Base-by-base conservation (phyloP, 805 yeast genomes). In the Metschnikowia shivogae region DNA sequence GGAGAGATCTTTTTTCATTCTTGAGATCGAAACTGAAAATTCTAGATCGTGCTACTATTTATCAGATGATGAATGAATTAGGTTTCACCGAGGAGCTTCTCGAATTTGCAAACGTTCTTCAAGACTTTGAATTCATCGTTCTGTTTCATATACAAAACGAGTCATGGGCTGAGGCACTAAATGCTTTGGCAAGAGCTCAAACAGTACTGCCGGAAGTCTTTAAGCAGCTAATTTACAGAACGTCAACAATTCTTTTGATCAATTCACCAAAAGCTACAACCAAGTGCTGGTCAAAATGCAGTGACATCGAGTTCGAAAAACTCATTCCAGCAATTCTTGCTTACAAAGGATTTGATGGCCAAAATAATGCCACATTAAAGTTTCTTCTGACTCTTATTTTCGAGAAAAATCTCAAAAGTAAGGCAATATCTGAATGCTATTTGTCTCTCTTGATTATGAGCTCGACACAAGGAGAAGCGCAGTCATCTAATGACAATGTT, bases 261-360 rank as follows among this genome's bases (percentile, higher is more conserved):
- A 86, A 86, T 54, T 65, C 76, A 11, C 90, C 99, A 0, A 69
- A 68, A 26, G 75, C 73, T 10, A 88, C 96, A 0, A 80, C 87
- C 1, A 84, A 83, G 42, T 73, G 86, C 0, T 93, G 97, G 97
- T 75, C 86, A 57, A 74, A 81, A 41, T 60, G 82, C 19, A 45
- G 54, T 20, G 62, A 60, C 29, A 51, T 92, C 3, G 78, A 86
- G 46, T 82, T 84, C 39, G 74, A 76, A 11, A 79, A 74, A 47
- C 68, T 93, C 19, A 62, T 93, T 2, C 95, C 97, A 2, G 82
- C 97, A 0, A 67, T 92, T 10, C 62, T 89, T 48, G 75, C 82
- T 0, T 89, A 85, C 63, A 81, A 82, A 55, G 76, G 80, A 33
- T 73, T 69, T 39, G 58, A 54, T 0, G 59, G 65, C 11, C 26